Evolutionary conservation across 2,329 filamentous ascomycete species (phyloP).

Genomic region (Aspergillus caelatus): DNA sequence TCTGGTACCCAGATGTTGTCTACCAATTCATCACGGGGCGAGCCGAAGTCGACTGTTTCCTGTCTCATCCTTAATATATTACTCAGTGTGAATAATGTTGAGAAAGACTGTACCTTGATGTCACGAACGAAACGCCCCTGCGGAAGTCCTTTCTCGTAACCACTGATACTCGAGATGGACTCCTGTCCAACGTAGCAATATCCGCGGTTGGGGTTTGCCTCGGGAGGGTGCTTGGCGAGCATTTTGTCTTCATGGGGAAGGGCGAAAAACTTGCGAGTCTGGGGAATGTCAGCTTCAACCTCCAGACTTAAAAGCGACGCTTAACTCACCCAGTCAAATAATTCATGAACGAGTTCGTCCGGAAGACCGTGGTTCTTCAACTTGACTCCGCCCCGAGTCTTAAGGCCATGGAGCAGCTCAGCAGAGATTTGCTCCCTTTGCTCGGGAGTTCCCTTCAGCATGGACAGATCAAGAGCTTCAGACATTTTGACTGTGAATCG

Average conservation of each 20-base stretch:
- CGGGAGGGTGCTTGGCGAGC: not conserved
- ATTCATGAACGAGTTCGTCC: not conserved
- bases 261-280: not conserved
- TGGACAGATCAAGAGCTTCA: not conserved
- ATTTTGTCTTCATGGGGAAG: not conserved
- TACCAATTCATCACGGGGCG: not conserved
- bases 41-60: not conserved
- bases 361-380: not conserved
- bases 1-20: not conserved
- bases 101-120: not conserved
- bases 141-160: not conserved
- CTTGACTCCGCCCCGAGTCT: not conserved
- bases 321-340: not conserved
- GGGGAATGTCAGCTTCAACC: not conserved
- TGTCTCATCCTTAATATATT: not conserved
- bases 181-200: not conserved
- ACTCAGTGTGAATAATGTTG: accelerated
- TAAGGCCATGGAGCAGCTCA: not conserved
- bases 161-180: not conserved
- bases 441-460: not conserved
- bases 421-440: not conserved
- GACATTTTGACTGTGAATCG: not conserved
- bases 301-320: not conserved
- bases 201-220: not conserved
- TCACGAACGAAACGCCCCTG: not conserved